A percentile compares a stretch with the other conserved stretches of the same genome.
These are phyloP conservation scores for Wickerhamomyces xylosicus DNA, from an alignment of 805 yeast genomes.

Conservation along the genomic window DNA sequence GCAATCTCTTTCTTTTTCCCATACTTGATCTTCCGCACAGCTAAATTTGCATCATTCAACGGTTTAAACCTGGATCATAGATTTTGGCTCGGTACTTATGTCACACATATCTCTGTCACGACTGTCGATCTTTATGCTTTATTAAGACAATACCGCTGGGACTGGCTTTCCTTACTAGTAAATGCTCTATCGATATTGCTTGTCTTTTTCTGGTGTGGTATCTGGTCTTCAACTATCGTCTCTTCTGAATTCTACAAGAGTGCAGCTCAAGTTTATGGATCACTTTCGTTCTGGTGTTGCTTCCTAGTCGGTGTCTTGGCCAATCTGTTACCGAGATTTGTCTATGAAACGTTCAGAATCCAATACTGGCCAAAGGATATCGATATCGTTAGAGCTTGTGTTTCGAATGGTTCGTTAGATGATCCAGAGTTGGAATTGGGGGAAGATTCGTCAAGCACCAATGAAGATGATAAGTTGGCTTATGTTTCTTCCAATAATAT, in stretches of 20 bases:
- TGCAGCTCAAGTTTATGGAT: slow-evolving; percentile 54
- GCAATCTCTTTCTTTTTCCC: slow-evolving; percentile 68
- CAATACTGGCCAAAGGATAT: slow-evolving; percentile 56
- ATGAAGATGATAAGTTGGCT: too few relatives aligned
- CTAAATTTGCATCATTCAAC: slow-evolving; percentile 34
- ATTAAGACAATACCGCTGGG: slow-evolving; percentile 71
- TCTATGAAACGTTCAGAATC: slow-evolving; percentile 45
- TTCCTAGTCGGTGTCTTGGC: slow-evolving; percentile 48
- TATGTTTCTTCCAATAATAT: slow-evolving; percentile 3
- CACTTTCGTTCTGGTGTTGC: slow-evolving; percentile 58
- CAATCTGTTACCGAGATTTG: slow-evolving; percentile 60
- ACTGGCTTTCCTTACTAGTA: slow-evolving; percentile 55
- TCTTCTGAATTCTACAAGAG: slow-evolving; percentile 58
- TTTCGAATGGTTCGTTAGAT: slow-evolving; percentile 49
- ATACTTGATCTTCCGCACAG: slow-evolving; percentile 37
- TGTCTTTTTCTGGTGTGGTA: slow-evolving; percentile 69
- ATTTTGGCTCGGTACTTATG: slow-evolving; percentile 59
- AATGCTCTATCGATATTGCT: slow-evolving; percentile 47
- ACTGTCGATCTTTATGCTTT: slow-evolving; percentile 59
- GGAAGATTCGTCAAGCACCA: too few relatives aligned
- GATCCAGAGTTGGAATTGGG: too few relatives aligned
- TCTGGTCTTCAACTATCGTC: slow-evolving; percentile 50
- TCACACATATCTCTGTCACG: slow-evolving; percentile 54
- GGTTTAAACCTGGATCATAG: slow-evolving; percentile 62
- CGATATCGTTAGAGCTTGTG: slow-evolving; percentile 68